These are phyloP conservation scores for Gossypium herbaceum DNA, from an alignment of 345 rosid genomes.

Conservation along the genomic window DNA sequence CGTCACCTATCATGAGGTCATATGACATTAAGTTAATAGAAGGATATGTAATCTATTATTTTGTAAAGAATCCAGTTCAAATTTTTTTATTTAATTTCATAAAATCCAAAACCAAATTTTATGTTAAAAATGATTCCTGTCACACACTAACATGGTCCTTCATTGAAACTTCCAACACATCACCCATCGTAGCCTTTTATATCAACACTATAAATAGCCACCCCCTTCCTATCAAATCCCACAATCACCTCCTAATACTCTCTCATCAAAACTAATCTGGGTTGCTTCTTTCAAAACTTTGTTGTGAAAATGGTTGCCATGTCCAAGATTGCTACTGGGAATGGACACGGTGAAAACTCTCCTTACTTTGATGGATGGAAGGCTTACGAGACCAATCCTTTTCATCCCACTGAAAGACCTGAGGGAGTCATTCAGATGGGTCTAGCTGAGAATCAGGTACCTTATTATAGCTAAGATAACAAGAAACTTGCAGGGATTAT, in stretches of 20 bases:
- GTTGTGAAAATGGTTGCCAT: not conserved
- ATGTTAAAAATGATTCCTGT: not conserved
- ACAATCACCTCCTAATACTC: not conserved
- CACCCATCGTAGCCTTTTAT: not conserved
- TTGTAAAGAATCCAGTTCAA: not conserved
- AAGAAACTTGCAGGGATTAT: not conserved
- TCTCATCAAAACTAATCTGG: conserved; percentile 24
- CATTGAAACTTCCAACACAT: not conserved
- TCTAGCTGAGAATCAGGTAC: conserved; percentile 90
- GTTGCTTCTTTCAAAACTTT: not conserved
- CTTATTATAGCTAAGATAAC: too few relatives aligned
- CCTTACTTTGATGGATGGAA: conserved; percentile 86
- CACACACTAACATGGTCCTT: not conserved
- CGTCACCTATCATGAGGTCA: not conserved
- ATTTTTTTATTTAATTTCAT: not conserved
- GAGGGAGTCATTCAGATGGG: conserved; percentile 97
- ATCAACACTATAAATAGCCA: conserved; percentile 5
- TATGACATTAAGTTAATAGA: not conserved
- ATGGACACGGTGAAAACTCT: conserved; percentile 70
- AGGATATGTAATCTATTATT: not conserved
- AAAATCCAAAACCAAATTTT: not conserved
- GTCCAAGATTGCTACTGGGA: conserved; percentile 50
- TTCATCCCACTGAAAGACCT: conserved; percentile 52
- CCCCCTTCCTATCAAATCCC: not conserved
- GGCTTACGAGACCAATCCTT: conserved; percentile 60